A percentile compares a stretch with the other conserved stretches of the same genome.
Evolutionary conservation across 257 asterid genomes (phyloP).

Genomic region (Striga asiatica): DNA sequence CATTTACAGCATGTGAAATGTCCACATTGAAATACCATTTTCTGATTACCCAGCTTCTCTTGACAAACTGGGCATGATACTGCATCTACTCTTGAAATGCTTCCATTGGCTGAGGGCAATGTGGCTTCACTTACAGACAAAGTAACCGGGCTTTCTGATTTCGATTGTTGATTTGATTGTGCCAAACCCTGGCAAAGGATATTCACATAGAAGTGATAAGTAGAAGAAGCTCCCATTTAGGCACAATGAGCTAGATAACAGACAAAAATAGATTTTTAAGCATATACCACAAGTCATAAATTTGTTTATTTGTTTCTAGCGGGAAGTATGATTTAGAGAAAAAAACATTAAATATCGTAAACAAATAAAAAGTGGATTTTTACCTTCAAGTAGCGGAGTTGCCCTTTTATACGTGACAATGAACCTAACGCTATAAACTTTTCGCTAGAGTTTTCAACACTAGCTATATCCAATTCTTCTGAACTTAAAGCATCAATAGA

Average conservation of each 20-base stretch:
- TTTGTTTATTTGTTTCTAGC: no score
- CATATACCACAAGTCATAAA: no score
- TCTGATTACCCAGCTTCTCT: slow-evolving; percentile 73
- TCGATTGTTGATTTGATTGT: slow-evolving; percentile 46
- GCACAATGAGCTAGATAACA: not conserved
- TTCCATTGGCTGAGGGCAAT: slow-evolving; percentile 22
- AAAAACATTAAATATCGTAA: slow-evolving; percentile 5
- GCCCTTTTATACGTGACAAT: slow-evolving; percentile 73
- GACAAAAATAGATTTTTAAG: no score
- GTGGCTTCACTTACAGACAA: slow-evolving; percentile 27
- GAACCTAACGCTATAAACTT: slow-evolving; percentile 67
- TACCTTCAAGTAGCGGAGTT: slow-evolving; percentile 96
- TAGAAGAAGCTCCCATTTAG: slow-evolving; percentile 4
- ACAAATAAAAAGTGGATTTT: not conserved
- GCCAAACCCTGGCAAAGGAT: slow-evolving; percentile 60
- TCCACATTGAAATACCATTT: slow-evolving; percentile 97
- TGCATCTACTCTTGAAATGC: slow-evolving; percentile 24
- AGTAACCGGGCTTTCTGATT: slow-evolving; percentile 26
- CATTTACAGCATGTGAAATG: slow-evolving; percentile 91
- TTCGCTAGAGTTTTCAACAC: slow-evolving; percentile 74
- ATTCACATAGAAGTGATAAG: slow-evolving; percentile 5
- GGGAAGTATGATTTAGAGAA: no score
- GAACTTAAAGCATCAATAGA: slow-evolving; percentile 69
- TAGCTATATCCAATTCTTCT: slow-evolving; percentile 78
- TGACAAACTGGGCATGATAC: slow-evolving; percentile 91